Base-by-base conservation (phyloP, 371 early-diverging fungal species). In the Mucor piriformis region DNA sequence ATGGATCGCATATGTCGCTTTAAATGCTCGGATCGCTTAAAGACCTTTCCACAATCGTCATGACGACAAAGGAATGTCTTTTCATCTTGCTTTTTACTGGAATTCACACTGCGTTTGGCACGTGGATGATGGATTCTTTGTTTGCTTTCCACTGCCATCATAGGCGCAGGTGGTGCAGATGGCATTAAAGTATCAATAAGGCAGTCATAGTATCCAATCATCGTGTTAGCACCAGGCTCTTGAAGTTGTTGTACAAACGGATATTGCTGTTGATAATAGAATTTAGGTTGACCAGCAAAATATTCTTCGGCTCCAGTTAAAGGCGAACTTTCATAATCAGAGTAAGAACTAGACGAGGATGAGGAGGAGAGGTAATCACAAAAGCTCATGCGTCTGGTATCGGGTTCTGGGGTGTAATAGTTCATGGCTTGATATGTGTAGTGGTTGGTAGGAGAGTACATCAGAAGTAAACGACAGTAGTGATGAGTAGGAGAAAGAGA, bases 21-120 rank as follows among this genome's bases (percentile, higher is more conserved):
- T 53, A 94, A 76, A 68, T 94, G 93, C 67, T 94, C 94, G 53
- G 82, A 83, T 16, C 93, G 79, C 72, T 90, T 92, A 70, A 94
- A 95, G 35, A 83, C 73, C 49, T 88, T 83, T 38, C 85, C 85
- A 59, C 95, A 95, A 21, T 74, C 76, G 5, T 70, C 71, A 58
- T 72, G 58, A 0, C 66, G 67, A 54, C 87, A 86, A 1, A 66
- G 62, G 60, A 81, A 81, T n/a, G 56, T 73, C 59, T 50, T 77
- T 46, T 51, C 23, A 12, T 46, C n/a, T 44, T 50, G 18, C 8
- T 21, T 50, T 3, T 29, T 32, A 40, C 42, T 18, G 6, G 51
- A 11, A 20, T 25, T 50, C 21, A 43, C 46, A 59, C 34, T 44
- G 23, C 59, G 51, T 6, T 44, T 59, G 18, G 33, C 58, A 44